phyloP scores from a whole-genome alignment of 2,329 filamentous ascomycete species.

The Trichophyton rubrum region DNA sequence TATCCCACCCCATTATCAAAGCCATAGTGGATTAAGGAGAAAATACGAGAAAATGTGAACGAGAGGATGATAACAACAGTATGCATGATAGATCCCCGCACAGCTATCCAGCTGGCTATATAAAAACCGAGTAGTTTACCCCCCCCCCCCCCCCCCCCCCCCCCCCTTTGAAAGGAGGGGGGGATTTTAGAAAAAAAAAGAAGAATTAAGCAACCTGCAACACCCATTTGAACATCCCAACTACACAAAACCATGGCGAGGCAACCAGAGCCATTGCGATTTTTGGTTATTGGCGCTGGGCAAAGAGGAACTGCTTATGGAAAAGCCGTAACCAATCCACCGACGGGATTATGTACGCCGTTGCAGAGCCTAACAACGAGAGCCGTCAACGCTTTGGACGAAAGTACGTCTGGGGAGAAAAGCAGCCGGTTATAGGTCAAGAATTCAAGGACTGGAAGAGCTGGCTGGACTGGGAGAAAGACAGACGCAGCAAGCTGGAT shows the following conservation, averaged over 20 bases:
- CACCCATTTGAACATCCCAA: neutral
- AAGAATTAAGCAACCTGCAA: too few species aligned
- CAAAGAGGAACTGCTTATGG: conserved; percentile 67
- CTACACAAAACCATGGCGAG: neutral
- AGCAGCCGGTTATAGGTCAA: conserved; percentile 45
- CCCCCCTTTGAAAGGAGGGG: too few species aligned
- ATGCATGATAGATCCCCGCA: neutral
- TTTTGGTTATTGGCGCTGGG: conserved; percentile 73
- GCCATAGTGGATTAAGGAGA: neutral
- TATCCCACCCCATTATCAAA: neutral
- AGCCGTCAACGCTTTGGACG: conserved; percentile 61
- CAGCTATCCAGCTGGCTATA: too few species aligned
- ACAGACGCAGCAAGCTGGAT: conserved; percentile 47
- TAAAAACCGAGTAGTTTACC: too few species aligned
- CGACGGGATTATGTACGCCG: conserved; percentile 57
- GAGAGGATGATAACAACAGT: neutral
- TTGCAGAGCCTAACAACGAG: conserved; percentile 69
- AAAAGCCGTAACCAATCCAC: conserved; percentile 50
- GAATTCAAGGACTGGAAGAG: conserved; percentile 62
- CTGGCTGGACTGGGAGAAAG: conserved; percentile 60
- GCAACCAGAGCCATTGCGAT: conserved; percentile 37
- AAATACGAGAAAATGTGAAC: neutral
- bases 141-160: neutral
- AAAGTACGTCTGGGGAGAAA: conserved; percentile 58
- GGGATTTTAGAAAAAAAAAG: too few species aligned